phyloP scores from a whole-genome alignment of 2,329 filamentous ascomycete genomes.

The Paraphoma chrysanthemicola region DNA sequence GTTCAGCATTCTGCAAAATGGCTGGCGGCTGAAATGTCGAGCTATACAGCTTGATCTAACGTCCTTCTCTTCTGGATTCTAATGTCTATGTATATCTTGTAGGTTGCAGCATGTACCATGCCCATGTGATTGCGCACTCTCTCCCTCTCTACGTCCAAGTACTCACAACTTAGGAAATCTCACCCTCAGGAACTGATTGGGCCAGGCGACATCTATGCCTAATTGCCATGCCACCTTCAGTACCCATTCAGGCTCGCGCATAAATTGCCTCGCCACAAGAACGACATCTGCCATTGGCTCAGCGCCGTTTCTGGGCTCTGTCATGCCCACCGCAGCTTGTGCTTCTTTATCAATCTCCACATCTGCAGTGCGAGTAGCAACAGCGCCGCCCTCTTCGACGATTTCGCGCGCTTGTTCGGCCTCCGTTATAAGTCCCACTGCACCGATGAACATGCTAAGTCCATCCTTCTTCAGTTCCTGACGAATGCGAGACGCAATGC shows the following conservation, averaged over 20 bases:
- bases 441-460: constrained; percentile 56
- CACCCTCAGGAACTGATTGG: constrained; percentile 54
- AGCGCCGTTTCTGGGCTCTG: constrained; percentile 34
- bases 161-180: constrained; percentile 38
- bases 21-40: too few species aligned
- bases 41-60: too few species aligned
- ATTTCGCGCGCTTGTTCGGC: constrained; percentile 59
- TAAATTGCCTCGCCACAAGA: constrained; percentile 61
- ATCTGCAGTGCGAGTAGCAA: constrained; percentile 23
- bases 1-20: too few species aligned
- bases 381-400: constrained; percentile 40
- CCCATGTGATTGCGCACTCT: too few species aligned
- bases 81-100: too few species aligned
- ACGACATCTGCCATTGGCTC: constrained; percentile 56
- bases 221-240: constrained; percentile 58
- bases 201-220: constrained; percentile 57
- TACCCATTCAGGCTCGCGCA: constrained; percentile 64
- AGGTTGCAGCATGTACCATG: too few species aligned
- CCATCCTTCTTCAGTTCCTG: constrained; percentile 48
- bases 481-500: constrained; percentile 55
- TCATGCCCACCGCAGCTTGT: constrained; percentile 41
- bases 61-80: too few species aligned
- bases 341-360: constrained; percentile 39
- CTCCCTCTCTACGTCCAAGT: too few species aligned
- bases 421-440: constrained; percentile 62